Base-by-base conservation (phyloP, 2,329 filamentous ascomycete genomes). In the Epichloe amarillans region DNA sequence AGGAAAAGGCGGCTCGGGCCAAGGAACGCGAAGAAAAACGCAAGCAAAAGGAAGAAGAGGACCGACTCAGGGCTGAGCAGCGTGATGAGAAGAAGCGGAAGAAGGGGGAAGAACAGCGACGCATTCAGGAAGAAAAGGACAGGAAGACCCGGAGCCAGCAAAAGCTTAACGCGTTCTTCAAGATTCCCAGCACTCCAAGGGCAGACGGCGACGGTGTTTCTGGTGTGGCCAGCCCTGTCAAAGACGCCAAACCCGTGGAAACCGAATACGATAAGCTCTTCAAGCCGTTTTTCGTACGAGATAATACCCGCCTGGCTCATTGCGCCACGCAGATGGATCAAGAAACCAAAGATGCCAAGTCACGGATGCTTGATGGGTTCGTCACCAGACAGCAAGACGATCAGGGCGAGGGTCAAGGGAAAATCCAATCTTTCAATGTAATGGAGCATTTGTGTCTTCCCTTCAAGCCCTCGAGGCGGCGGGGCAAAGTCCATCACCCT, bases 201-300 rank as follows among this genome's bases (percentile, higher is more conserved):
- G 58, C 64, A 39, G 62, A 65, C 3, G 58, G 63, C 46, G 64
- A 65, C 26, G 57, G 61, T 3, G 56, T 51, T 17, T 52, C 62
- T 36, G 65, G 62, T 38, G 57, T 56, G 2, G 53, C 48, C 6
- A 64, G 64, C 38, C 57, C 66, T 47, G 50, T 56, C 42, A 63
- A 70, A 55, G 50, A 55, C 7, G 53, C 40, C 7, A 57, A 60
- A 35, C 37, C 50, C n/a, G 49, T 54, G 26, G 61, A 57, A 47
- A 74, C 77, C 0, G 74, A 79, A 43, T 90, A 88, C 57, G 71
- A 85, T 17, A 82, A 80, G 57, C 71, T 75, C 37, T 97, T 97
- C 60, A 77, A 88, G 35, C 82, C 86, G 0, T 97, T 96, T 64
- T 90, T 85, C 55, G 62, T 93, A 44, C 84, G 88, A 52, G 74